Percentiles rank a stretch among this genome's conserved stretches.
Conservation (phyloP, 306 rosid genomes). For the Sesbania bispinosa region DNA sequence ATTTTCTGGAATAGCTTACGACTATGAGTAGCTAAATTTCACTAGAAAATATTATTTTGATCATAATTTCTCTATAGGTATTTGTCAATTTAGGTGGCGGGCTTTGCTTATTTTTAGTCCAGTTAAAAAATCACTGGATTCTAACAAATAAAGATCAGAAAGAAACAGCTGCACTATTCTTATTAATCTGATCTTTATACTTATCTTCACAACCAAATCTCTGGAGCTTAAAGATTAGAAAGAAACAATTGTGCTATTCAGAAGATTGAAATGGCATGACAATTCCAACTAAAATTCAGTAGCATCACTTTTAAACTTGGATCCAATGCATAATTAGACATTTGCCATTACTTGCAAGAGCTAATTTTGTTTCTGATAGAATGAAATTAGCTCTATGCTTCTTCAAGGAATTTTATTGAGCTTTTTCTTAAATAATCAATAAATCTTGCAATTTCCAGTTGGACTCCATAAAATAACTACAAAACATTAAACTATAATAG, state of each 20-base stretch:
- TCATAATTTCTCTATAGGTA: neutral
- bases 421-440: conserved; percentile 46
- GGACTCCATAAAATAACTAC: conserved; percentile 43
- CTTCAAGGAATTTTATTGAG: conserved; percentile 53
- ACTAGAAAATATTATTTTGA: neutral
- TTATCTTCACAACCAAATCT: neutral
- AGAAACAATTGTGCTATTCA: no score
- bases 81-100: neutral
- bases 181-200: neutral
- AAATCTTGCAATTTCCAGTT: conserved; percentile 56
- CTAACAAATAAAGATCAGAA: neutral
- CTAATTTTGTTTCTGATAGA: conserved; percentile 46
- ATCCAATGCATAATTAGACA: conserved; percentile 61
- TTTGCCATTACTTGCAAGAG: conserved; percentile 66
- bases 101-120: conserved; percentile 19
- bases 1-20: neutral
- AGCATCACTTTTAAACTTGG: conserved; percentile 58
- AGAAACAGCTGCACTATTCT: neutral
- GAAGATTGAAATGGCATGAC: conserved; percentile 38
- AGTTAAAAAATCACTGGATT: neutral
- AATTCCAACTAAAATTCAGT: conserved; percentile 59
- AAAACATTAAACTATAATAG: neutral
- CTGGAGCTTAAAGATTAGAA: no score
- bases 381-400: conserved; percentile 48
- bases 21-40: conserved; percentile 2